Evolutionary conservation across 345 rosid species (phyloP).

Genomic region (Rhodamnia argentea): DNA sequence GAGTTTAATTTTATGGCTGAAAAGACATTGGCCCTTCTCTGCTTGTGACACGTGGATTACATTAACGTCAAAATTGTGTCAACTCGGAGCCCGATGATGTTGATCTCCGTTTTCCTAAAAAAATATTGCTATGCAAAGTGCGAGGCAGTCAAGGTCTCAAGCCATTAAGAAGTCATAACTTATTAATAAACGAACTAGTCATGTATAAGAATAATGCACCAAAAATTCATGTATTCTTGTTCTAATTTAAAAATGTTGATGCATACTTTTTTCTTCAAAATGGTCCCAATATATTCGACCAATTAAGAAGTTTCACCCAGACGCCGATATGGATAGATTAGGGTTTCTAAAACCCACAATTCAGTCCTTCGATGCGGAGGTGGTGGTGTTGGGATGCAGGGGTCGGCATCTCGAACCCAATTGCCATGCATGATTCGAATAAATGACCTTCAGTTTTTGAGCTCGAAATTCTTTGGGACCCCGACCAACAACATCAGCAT

Average conservation of each 20-base stretch:
- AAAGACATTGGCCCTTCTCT: neutral
- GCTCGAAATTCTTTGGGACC: neutral
- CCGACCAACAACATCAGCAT: neutral
- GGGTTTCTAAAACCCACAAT: no score
- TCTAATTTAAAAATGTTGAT: neutral
- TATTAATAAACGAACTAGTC: neutral
- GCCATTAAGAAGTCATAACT: neutral
- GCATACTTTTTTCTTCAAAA: neutral
- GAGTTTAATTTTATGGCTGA: neutral
- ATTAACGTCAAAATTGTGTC: neutral
- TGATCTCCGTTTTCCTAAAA: neutral
- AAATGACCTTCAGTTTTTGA: neutral
- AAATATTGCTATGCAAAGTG: neutral
- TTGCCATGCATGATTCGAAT: neutral
- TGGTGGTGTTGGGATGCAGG: no score
- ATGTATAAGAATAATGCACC: neutral
- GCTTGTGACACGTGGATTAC: neutral
- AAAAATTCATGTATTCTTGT: neutral
- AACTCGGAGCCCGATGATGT: neutral
- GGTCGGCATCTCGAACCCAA: no score
- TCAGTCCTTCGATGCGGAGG: no score
- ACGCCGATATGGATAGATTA: neutral
- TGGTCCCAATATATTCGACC: neutral
- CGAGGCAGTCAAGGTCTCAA: neutral
- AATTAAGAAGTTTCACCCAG: neutral